A percentile compares a stretch with the other conserved stretches of the same genome.
These are phyloP conservation scores for Fusarium brachygibbosum DNA, from an alignment of 2,329 filamentous ascomycete species.

Conservation along the genomic window DNA sequence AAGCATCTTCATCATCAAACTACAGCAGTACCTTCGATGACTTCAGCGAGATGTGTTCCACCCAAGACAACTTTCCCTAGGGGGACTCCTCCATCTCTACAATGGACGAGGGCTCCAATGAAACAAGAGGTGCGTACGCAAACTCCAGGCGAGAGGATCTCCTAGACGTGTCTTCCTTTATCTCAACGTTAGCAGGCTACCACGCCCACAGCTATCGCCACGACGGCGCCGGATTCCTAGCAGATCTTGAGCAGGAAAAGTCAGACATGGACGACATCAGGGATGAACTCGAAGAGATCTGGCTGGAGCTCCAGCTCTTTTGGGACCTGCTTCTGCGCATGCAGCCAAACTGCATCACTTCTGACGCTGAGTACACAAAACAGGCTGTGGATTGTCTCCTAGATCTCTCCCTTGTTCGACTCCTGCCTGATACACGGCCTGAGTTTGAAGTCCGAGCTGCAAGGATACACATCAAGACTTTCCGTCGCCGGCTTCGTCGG, in stretches of 20 bases:
- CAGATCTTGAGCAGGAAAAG: background rate
- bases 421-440: conserved; percentile 2
- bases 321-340: conserved; percentile 35
- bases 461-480: background rate
- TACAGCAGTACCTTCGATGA: background rate
- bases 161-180: background rate
- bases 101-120: conserved; percentile 3
- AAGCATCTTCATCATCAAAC: too few species aligned
- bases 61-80: background rate
- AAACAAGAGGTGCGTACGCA: conserved; percentile 2
- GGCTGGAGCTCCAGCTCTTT: conserved; percentile 29
- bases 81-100: too few species aligned
- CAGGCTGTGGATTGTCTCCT: conserved; percentile 29
- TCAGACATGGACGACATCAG: conserved; percentile 2
- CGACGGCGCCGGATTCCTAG: conserved; percentile 6
- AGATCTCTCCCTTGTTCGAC: conserved; percentile 12
- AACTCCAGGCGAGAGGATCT: background rate
- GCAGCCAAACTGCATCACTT: conserved; percentile 33
- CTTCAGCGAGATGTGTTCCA: background rate
- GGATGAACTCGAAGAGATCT: conserved; percentile 22
- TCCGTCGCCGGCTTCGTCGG: conserved; percentile 24
- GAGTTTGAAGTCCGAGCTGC: background rate
- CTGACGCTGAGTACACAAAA: background rate
- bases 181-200: conserved; percentile 21
- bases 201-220: background rate